Evolutionary conservation across 495 filamentous ascomycete genomes (phyloP).

Genomic region (Neurospora africana): DNA sequence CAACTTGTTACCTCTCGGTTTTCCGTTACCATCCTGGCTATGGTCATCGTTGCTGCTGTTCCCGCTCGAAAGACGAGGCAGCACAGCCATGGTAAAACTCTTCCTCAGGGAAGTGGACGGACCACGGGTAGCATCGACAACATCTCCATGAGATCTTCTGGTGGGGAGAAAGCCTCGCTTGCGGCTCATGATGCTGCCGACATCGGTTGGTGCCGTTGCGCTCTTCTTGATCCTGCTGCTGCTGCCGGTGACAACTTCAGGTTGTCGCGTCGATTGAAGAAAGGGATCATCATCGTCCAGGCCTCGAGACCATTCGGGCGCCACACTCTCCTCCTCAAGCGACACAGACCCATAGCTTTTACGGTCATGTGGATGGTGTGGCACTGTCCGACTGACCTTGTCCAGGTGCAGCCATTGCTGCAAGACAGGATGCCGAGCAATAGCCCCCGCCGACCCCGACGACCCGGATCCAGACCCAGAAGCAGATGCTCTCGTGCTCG

Average conservation of each 20-base stretch:
- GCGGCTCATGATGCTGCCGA: neutral
- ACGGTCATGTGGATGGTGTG: neutral
- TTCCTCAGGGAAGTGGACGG: neutral
- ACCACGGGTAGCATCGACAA: neutral
- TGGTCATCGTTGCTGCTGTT: neutral
- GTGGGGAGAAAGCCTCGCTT: neutral
- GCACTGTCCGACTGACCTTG: neutral
- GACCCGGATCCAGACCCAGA: constrained; percentile 1
- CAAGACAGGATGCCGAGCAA: neutral
- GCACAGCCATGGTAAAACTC: neutral
- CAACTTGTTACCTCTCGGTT: neutral
- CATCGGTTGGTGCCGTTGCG: neutral
- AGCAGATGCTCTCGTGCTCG: neutral
- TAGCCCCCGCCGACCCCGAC: neutral
- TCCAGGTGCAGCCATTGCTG: neutral
- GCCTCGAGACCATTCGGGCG: neutral
- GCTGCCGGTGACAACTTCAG: neutral
- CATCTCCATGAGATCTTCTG: neutral
- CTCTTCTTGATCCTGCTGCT: neutral
- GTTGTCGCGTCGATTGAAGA: neutral
- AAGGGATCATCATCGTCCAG: neutral
- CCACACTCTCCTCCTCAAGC: neutral
- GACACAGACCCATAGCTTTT: neutral
- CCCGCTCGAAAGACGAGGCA: neutral
- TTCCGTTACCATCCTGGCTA: constrained; percentile 7